Evolutionary conservation across 1,284 basidiomycete species (phyloP), one percentile per base, ranked within the genome.

Genomic region (Erythrobasidium hasegawianum): DNA sequence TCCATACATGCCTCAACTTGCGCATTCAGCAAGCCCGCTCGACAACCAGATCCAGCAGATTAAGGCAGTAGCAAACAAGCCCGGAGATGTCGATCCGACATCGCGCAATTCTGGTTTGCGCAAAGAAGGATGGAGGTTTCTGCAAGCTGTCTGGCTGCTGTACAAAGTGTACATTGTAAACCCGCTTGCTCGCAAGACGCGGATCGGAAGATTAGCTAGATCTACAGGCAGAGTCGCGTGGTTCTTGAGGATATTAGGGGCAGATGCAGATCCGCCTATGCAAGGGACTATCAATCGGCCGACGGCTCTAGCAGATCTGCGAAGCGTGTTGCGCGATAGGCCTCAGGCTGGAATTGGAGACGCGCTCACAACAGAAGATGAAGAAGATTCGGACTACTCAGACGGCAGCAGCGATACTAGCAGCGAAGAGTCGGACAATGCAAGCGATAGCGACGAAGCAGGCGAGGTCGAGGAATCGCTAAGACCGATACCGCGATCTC

Each of bases 121-220:
- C 1, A 65, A 65, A 40, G 62, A 65, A 22, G 52, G 57, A 3
- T 65, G 56, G 55, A 40, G 62, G 18, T 65, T 65, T 20, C 40
- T 26, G 29, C 50, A 57, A 18, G 62, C 62, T 8, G 5, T 65
- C 10, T 52, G 55, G 26, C 16, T 58, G 14, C 33, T 65, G 14
- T 65, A 49, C 43, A 56, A 65, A 39, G 33, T 65, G 13, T 65
- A 65, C 29, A 16, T 65, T 33, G 47, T 58, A 26, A 47, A 45
- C 33, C 40, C 33, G 41, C 29, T 50, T 14, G 62, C 62, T 5
- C 16, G 29, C 29, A 57, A 65, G 33, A 49, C 45, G 1, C 55
- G 62, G 1, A 43, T 65, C 16, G 18, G 27, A 8, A 65, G 56
- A 20, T 26, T 65, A 33, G 55, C 62, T 14, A 27, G 18, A 11